Percentiles rank a stretch among this genome's conserved stretches.
phyloP scores from a whole-genome alignment of 768 basidiomycete species.

The Hygrocybe punicea region DNA sequence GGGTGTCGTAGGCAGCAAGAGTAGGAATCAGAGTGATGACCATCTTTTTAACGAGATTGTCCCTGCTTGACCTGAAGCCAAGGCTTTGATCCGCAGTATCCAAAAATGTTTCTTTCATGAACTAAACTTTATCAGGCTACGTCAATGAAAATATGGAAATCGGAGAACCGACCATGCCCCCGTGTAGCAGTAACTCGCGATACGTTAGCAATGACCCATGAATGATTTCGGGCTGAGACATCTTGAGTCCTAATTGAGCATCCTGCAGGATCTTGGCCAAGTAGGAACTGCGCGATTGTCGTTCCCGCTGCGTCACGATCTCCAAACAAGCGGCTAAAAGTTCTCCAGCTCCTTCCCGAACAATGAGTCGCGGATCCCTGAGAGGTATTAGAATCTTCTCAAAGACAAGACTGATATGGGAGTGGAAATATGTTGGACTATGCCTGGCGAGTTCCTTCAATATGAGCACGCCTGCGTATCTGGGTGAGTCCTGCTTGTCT shows the following conservation, averaged over 20 bases:
- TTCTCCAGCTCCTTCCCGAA: constrained; percentile 90
- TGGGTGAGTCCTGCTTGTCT: constrained; percentile 71
- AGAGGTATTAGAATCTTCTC: constrained; percentile 91
- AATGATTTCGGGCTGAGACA: constrained; percentile 79
- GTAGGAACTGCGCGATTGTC: constrained; percentile 61
- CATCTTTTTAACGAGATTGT: constrained; percentile 84
- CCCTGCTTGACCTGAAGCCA: constrained; percentile 82
- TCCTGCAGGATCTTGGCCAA: constrained; percentile 84
- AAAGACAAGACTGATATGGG: constrained; percentile 82
- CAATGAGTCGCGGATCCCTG: constrained; percentile 83
- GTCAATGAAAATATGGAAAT: neutral
- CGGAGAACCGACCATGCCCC: constrained; percentile 72
- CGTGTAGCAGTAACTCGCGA: constrained; percentile 85
- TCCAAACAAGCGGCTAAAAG: constrained; percentile 90
- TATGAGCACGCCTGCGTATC: constrained; percentile 92
- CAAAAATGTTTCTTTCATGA: constrained; percentile 83
- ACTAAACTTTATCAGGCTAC: constrained; percentile 41
- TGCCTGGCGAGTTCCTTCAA: constrained; percentile 90
- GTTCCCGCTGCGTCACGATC: constrained; percentile 74
- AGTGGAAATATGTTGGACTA: constrained; percentile 82
- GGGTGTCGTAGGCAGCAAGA: constrained; percentile 89
- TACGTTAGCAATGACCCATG: constrained; percentile 92
- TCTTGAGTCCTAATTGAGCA: constrained; percentile 78
- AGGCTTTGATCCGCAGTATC: constrained; percentile 89
- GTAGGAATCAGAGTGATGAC: constrained; percentile 95